These are phyloP conservation scores for Leishmania lainsoni DNA, from an alignment of 208 protist genomes.

Conservation along the genomic window DNA sequence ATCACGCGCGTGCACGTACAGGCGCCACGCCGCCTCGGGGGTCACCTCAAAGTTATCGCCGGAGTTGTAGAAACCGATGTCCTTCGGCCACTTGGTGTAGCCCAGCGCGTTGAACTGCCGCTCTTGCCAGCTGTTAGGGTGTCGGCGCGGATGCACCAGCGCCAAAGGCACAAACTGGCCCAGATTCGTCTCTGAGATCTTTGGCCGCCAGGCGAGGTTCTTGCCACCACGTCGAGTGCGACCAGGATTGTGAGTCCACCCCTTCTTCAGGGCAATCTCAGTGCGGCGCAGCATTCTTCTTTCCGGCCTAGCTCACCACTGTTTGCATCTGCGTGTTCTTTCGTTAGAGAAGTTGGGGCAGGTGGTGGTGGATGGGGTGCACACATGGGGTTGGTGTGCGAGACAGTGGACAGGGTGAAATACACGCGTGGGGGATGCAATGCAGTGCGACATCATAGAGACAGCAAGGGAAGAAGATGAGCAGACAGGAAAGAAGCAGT, in stretches of 20 bases:
- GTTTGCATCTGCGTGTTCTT: not conserved
- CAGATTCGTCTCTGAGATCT: slow-evolving; percentile 67
- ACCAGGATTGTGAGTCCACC: slow-evolving; percentile 88
- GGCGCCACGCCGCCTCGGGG: slow-evolving; percentile 73
- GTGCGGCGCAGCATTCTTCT: slow-evolving; percentile 68
- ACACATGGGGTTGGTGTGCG: not conserved
- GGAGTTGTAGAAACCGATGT: slow-evolving; percentile 90
- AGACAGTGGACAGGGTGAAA: not conserved
- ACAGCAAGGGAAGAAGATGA: not conserved
- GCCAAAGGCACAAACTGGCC: slow-evolving; percentile 85
- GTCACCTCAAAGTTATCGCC: slow-evolving; percentile 93
- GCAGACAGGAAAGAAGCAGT: not conserved
- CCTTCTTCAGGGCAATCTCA: slow-evolving; percentile 75
- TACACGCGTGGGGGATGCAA: not conserved
- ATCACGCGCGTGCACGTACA: slow-evolving; percentile 69
- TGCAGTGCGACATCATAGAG: not conserved
- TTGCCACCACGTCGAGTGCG: slow-evolving; percentile 83
- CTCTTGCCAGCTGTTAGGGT: slow-evolving; percentile 87
- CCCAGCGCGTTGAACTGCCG: slow-evolving; percentile 81
- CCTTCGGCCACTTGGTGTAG: slow-evolving; percentile 91
- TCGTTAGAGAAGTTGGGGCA: no score
- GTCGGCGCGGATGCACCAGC: slow-evolving; percentile 78
- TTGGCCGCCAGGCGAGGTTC: slow-evolving; percentile 89
- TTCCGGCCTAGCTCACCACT: not conserved
- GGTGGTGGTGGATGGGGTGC: not conserved